Conservation (phyloP, 805 yeast genomes). For the Grigorovia humatica region DNA sequence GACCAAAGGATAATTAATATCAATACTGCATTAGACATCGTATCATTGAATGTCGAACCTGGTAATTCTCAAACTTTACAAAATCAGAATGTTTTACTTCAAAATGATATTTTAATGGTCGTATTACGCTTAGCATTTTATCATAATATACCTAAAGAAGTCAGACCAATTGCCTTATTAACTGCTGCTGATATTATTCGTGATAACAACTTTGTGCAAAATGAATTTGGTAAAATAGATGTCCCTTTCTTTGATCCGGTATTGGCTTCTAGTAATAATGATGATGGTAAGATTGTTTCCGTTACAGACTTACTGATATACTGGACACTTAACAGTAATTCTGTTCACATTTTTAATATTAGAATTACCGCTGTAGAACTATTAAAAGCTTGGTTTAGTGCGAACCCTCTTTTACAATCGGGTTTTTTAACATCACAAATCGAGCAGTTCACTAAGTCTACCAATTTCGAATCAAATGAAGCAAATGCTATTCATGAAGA, state of each 20-base stretch:
- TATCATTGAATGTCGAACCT: constrained; percentile 59
- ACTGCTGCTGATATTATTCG: constrained; percentile 71
- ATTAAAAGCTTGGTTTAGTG: constrained; percentile 56
- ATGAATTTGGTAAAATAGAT: constrained; percentile 66
- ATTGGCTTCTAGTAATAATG: constrained; percentile 16
- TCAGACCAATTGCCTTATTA: constrained; percentile 59
- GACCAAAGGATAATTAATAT: constrained; percentile 64
- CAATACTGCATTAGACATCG: constrained; percentile 57
- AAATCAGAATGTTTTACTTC: constrained; percentile 53
- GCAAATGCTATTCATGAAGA: constrained; percentile 9
- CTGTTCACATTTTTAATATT: constrained; percentile 76
- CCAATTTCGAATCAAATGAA: constrained; percentile 2
- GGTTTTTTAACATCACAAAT: constrained; percentile 64
- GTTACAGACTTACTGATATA: constrained; percentile 64
- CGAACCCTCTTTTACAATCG: constrained; percentile 49
- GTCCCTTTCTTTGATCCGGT: constrained; percentile 87
- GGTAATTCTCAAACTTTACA: constrained; percentile 53
- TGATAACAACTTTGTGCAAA: constrained; percentile 57
- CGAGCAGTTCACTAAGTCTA: constrained; percentile 27
- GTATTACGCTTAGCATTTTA: constrained; percentile 65
- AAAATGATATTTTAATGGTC: constrained; percentile 53
- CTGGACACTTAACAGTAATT: constrained; percentile 73
- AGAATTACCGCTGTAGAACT: constrained; percentile 63
- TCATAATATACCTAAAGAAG: constrained; percentile 47
- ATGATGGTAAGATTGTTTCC: constrained; percentile 37